These are phyloP conservation scores for Penicillium taxi DNA, from an alignment of 495 filamentous ascomycete genomes.

Conservation along the genomic window DNA sequence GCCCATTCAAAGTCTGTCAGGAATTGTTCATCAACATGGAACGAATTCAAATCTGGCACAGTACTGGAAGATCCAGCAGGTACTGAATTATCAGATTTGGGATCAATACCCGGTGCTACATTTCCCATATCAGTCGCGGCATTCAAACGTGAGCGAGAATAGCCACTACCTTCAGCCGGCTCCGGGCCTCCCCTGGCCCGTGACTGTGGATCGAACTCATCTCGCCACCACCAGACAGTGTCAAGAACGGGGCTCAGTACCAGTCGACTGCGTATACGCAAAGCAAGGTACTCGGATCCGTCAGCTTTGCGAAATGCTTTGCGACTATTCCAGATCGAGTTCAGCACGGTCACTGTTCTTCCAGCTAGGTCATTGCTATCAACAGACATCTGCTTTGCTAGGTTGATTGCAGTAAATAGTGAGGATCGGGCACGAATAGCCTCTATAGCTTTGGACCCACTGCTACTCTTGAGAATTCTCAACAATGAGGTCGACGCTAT, in stretches of 20 bases:
- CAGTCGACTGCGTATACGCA: constrained; percentile 38
- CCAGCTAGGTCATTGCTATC: constrained; percentile 32
- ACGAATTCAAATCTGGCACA: constrained; percentile 15
- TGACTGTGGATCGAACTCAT: constrained; percentile 35
- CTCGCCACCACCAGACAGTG: constrained; percentile 43
- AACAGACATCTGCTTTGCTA: constrained; percentile 31
- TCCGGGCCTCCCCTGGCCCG: constrained; percentile 10
- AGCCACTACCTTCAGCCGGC: constrained; percentile 11
- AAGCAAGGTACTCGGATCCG: constrained; percentile 28
- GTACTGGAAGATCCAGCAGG: background rate
- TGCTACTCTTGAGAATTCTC: constrained; percentile 32
- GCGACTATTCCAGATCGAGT: constrained; percentile 38
- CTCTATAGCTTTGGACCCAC: constrained; percentile 23
- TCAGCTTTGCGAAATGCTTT: constrained; percentile 38
- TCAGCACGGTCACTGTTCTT: constrained; percentile 27
- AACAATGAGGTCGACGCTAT: constrained; percentile 30
- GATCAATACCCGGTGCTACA: constrained; percentile 9
- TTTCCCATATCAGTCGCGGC: constrained; percentile 3
- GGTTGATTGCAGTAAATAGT: constrained; percentile 32
- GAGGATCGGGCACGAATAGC: constrained; percentile 22
- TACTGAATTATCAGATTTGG: background rate
- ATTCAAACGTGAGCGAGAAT: constrained; percentile 2
- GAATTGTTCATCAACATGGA: constrained; percentile 32
- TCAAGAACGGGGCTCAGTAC: constrained; percentile 37
- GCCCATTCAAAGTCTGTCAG: constrained; percentile 36